A percentile compares a stretch with the other conserved stretches of the same genome.
phyloP scores from a whole-genome alignment of 441 rosid genomes.

The Pelargonium exstipulatum region DNA sequence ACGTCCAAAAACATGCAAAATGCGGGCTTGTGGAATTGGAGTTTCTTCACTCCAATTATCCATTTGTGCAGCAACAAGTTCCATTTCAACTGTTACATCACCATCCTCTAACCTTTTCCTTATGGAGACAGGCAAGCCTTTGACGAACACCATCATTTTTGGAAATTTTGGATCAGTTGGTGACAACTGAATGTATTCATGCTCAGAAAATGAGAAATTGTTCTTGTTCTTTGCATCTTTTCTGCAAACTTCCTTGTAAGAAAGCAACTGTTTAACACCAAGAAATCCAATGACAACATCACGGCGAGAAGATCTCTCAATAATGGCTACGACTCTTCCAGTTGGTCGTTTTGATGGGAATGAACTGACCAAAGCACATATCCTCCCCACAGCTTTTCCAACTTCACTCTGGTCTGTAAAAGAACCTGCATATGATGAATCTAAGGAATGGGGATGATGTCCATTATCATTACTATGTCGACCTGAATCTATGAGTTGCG shows the following conservation, averaged over 20 bases:
- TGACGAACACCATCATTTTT: slow-evolving; percentile 49
- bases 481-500: slow-evolving; percentile 19
- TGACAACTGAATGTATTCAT: slow-evolving; percentile 45
- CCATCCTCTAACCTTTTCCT: slow-evolving; percentile 57
- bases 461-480: slow-evolving; percentile 27
- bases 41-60: slow-evolving; percentile 65
- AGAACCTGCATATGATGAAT: slow-evolving; percentile 25
- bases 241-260: slow-evolving; percentile 33
- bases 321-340: slow-evolving; percentile 65
- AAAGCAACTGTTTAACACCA: slow-evolving; percentile 56
- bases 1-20: slow-evolving; percentile 58
- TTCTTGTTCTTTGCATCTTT: slow-evolving; percentile 39
- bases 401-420: slow-evolving; percentile 28
- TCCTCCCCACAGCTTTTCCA: slow-evolving; percentile 41
- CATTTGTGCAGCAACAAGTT: slow-evolving; percentile 68
- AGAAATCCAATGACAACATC: slow-evolving; percentile 71
- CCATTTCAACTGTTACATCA: slow-evolving; percentile 60
- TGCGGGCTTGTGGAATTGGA: slow-evolving; percentile 48
- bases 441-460: slow-evolving; percentile 24
- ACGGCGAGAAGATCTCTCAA: slow-evolving; percentile 57
- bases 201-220: slow-evolving; percentile 28
- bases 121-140: slow-evolving; percentile 52
- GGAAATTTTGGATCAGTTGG: slow-evolving; percentile 75
- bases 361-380: slow-evolving; percentile 46
- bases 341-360: slow-evolving; percentile 77